A percentile compares a stretch with the other conserved stretches of the same genome.
Conservation (phyloP, 306 rosid species). For the Mucuna pruriens region DNA sequence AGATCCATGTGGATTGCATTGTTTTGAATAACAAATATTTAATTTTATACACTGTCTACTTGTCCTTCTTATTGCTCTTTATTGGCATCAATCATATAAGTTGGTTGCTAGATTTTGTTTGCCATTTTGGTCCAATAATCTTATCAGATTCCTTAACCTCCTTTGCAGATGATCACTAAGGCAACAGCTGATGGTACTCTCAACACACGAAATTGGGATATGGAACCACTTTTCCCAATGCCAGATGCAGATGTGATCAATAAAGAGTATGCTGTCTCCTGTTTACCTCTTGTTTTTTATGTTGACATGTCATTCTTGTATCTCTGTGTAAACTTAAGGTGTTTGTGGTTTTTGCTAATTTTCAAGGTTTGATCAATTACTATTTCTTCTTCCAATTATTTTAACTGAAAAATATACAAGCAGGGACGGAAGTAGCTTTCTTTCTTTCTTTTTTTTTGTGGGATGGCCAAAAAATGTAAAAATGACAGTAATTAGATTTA, state of each 20-base stretch:
- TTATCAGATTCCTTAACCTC: slow-evolving; percentile 26
- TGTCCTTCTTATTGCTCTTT: slow-evolving; percentile 17
- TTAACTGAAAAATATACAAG: background rate
- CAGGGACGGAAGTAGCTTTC: too few relatives aligned
- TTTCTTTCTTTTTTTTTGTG: background rate
- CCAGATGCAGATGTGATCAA: slow-evolving; percentile 63
- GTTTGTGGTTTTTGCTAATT: slow-evolving; percentile 1
- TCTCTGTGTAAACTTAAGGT: background rate
- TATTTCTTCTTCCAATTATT: slow-evolving; percentile 12
- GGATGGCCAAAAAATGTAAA: background rate
- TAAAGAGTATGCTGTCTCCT: slow-evolving; percentile 60
- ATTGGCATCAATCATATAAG: background rate
- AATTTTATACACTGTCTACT: slow-evolving; percentile 2
- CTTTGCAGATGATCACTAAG: slow-evolving; percentile 82
- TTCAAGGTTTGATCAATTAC: slow-evolving; percentile 23
- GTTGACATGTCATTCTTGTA: slow-evolving; percentile 30
- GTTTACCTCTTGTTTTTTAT: slow-evolving; percentile 18
- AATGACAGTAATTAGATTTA: background rate
- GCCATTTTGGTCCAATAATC: slow-evolving; percentile 16
- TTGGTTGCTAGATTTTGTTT: slow-evolving; percentile 24
- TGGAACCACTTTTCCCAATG: slow-evolving; percentile 84
- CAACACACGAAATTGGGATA: slow-evolving; percentile 84
- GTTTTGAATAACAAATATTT: background rate
- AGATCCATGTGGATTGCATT: slow-evolving; percentile 8
- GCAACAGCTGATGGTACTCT: slow-evolving; percentile 96